phyloP scores from a whole-genome alignment of 2,329 filamentous ascomycete genomes.

The Trichoderma breve region DNA sequence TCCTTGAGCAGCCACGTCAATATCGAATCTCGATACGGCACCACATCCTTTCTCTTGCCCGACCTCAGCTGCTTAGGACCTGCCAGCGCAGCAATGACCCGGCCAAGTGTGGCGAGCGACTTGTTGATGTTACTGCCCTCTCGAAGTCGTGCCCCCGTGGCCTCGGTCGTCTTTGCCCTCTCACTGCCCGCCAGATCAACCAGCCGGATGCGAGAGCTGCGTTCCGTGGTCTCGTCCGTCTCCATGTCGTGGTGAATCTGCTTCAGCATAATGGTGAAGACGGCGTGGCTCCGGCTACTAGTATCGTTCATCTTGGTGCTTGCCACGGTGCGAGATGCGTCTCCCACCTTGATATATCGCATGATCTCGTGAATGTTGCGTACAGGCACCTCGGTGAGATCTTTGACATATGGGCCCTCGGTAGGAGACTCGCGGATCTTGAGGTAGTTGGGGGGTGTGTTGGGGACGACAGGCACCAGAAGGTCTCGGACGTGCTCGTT shows the following conservation, averaged over 20 bases:
- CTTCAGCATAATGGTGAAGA: conserved; percentile 97
- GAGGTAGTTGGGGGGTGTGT: conserved; percentile 82
- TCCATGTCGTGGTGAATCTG: conserved; percentile 97
- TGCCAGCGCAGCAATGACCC: conserved; percentile 89
- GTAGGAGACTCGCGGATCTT: conserved; percentile 95
- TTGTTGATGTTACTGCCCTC: conserved; percentile 99
- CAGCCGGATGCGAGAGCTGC: conserved; percentile 86
- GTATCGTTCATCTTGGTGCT: conserved; percentile 99
- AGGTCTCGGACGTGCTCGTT: conserved; percentile 98
- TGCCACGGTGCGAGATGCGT: conserved; percentile 81
- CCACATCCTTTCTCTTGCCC: conserved; percentile 61
- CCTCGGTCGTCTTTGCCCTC: conserved; percentile 91
- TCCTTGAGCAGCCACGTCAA: conserved; percentile 88
- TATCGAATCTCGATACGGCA: conserved; percentile 91
- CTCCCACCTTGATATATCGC: conserved; percentile 85
- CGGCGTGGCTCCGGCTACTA: conserved; percentile 90
- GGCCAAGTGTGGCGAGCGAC: conserved; percentile 89
- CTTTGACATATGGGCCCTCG: conserved; percentile 95
- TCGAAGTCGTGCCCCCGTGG: conserved; percentile 82
- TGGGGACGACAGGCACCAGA: conserved; percentile 68
- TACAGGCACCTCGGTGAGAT: conserved; percentile 89
- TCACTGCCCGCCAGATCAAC: conserved; percentile 95
- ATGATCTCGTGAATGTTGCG: conserved; percentile 84
- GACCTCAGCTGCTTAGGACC: conserved; percentile 59
- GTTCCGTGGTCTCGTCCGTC: conserved; percentile 96